These are phyloP conservation scores for Yamagishiella unicocca DNA, from an alignment of 139 green algal genomes.

Conservation along the genomic window DNA sequence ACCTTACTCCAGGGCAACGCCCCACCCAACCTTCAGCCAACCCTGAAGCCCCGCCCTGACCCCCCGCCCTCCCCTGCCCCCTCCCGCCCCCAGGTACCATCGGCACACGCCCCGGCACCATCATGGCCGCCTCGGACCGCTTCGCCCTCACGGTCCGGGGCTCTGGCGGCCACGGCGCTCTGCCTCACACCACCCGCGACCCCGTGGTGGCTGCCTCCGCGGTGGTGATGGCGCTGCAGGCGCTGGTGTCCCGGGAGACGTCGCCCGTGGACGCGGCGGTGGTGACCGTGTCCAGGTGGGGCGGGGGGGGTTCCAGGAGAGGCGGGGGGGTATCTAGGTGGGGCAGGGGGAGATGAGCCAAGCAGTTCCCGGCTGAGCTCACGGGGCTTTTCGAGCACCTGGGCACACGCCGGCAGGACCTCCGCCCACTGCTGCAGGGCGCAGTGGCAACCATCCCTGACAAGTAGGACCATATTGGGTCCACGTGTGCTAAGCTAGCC, in stretches of 20 bases:
- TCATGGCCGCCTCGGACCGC: constrained; percentile 83
- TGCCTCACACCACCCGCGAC: constrained; percentile 88
- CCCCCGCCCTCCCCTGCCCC: neutral
- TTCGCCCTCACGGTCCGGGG: constrained; percentile 82
- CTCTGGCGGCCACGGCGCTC: constrained; percentile 87
- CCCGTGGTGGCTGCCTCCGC: constrained; percentile 82
- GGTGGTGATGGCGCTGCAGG: constrained; percentile 81
- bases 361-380: no score
- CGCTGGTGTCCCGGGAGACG: constrained; percentile 67
- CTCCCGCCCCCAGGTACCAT: constrained; percentile 62
- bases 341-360: no score
- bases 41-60: no score
- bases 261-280: constrained; percentile 85
- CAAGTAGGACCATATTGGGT: no score
- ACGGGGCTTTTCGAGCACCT: no score
- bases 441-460: no score
- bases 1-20: no score
- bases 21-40: no score
- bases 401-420: no score
- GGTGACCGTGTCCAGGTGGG: constrained; percentile 73
- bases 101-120: constrained; percentile 70
- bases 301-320: neutral
- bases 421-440: no score
- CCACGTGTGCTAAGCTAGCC: no score
- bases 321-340: no score